Evolutionary conservation across 345 rosid genomes (phyloP).

Genomic region (Acer campestre): DNA sequence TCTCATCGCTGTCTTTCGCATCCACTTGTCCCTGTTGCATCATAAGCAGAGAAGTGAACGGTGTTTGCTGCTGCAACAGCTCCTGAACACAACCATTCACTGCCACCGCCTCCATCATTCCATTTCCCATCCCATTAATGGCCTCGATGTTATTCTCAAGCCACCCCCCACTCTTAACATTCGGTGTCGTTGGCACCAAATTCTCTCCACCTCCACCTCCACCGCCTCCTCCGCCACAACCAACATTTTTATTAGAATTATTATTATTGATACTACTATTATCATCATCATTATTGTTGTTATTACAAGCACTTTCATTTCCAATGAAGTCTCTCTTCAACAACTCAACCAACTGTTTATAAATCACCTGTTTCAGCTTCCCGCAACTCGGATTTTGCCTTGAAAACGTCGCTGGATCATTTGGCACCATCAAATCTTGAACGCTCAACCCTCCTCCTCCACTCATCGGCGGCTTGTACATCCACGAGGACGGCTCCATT

Average conservation of each 20-base stretch:
- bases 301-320: background rate
- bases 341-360: conserved; percentile 67
- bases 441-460: conserved; percentile 1
- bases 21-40: conserved; percentile 36
- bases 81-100: conserved; percentile 18
- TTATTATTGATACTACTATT: background rate
- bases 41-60: conserved; percentile 46
- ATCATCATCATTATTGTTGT: background rate
- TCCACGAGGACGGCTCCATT: conserved; percentile 50
- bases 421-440: conserved; percentile 69
- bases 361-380: conserved; percentile 55
- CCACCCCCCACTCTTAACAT: conserved; percentile 2
- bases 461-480: conserved; percentile 24
- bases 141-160: background rate
- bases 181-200: conserved; percentile 36
- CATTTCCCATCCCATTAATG: conserved; percentile 27
- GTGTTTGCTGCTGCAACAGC: conserved; percentile 23
- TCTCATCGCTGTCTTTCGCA: conserved; percentile 29
- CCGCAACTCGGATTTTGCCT: conserved; percentile 45
- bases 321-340: conserved; percentile 39
- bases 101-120: conserved; percentile 21
- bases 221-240: conserved; percentile 14
- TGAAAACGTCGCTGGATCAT: conserved; percentile 25
- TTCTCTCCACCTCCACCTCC: conserved; percentile 34
- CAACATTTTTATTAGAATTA: background rate